phyloP scores from a whole-genome alignment of 306 rosid genomes.

The Morella rubra region DNA sequence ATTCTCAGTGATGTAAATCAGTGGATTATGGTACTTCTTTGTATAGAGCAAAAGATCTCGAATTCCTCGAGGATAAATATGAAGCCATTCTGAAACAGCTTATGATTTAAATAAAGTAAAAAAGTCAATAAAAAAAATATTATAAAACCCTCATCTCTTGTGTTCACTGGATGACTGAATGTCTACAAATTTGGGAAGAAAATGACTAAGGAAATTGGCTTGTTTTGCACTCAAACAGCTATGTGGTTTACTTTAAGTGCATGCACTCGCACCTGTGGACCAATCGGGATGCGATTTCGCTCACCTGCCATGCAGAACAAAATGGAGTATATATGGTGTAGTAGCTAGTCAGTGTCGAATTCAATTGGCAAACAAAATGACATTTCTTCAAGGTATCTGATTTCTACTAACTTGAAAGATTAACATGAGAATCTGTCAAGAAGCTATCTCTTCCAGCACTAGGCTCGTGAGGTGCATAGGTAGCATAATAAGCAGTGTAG shows the following conservation, averaged over 20 bases:
- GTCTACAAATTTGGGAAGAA: too few relatives aligned
- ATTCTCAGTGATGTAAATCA: conserved; percentile 65
- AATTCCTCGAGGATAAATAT: conserved; percentile 61
- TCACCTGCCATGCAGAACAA: conserved; percentile 27
- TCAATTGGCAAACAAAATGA: neutral
- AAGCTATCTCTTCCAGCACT: conserved; percentile 28
- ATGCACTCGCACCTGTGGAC: conserved; percentile 35
- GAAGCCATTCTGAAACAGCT: conserved; percentile 52
- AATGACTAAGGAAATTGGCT: too few relatives aligned
- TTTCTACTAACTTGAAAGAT: conserved; percentile 38
- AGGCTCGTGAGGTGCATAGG: conserved; percentile 18
- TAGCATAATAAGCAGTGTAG: conserved; percentile 49
- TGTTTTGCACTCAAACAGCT: too few relatives aligned
- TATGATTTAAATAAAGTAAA: conserved; percentile 3
- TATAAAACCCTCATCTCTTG: too few relatives aligned
- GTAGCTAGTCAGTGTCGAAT: too few relatives aligned
- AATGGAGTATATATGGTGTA: neutral
- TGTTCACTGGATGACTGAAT: too few relatives aligned
- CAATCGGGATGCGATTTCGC: conserved; percentile 47
- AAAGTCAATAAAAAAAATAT: neutral
- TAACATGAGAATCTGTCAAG: conserved; percentile 40
- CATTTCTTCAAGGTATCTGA: neutral
- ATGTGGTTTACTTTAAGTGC: too few relatives aligned
- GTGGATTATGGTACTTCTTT: conserved; percentile 56
- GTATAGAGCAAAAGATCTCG: conserved; percentile 43